These are phyloP conservation scores for Colletotrichum filicis DNA, from an alignment of 2,329 filamentous ascomycete species.

Conservation along the genomic window DNA sequence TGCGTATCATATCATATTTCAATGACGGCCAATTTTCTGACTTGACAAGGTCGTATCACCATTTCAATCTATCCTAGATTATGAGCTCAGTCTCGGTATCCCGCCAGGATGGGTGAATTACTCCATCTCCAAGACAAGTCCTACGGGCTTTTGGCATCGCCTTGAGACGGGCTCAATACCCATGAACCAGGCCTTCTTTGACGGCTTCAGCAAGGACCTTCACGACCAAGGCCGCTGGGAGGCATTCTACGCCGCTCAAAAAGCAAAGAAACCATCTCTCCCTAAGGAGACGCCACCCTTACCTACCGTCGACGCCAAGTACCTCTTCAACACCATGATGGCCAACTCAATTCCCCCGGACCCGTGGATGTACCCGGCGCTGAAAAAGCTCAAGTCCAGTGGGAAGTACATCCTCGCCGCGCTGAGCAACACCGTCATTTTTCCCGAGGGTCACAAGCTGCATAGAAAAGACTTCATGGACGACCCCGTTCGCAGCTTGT, in stretches of 20 bases:
- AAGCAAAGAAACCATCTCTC: constrained; percentile 52
- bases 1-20: not conserved
- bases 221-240: constrained; percentile 75
- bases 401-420: constrained; percentile 80
- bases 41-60: constrained; percentile 82
- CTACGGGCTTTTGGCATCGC: constrained; percentile 86
- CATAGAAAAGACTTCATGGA: constrained; percentile 62
- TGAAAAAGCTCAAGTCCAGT: constrained; percentile 73
- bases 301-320: constrained; percentile 80
- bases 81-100: constrained; percentile 80
- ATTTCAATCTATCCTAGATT: constrained; percentile 92
- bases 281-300: constrained; percentile 65
- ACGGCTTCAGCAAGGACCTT: constrained; percentile 80
- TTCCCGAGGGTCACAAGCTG: constrained; percentile 79
- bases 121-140: constrained; percentile 82
- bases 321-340: constrained; percentile 95
- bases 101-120: constrained; percentile 93
- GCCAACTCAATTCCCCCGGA: constrained; percentile 74
- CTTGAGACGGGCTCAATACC: constrained; percentile 86
- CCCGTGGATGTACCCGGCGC: constrained; percentile 88
- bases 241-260: constrained; percentile 65
- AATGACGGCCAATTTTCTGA: not conserved
- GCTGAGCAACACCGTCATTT: constrained; percentile 90
- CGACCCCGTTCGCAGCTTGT: constrained; percentile 72
- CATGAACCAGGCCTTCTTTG: constrained; percentile 80